Base-by-base conservation (phyloP, 768 basidiomycete species). In the Lactifluus volemus region DNA sequence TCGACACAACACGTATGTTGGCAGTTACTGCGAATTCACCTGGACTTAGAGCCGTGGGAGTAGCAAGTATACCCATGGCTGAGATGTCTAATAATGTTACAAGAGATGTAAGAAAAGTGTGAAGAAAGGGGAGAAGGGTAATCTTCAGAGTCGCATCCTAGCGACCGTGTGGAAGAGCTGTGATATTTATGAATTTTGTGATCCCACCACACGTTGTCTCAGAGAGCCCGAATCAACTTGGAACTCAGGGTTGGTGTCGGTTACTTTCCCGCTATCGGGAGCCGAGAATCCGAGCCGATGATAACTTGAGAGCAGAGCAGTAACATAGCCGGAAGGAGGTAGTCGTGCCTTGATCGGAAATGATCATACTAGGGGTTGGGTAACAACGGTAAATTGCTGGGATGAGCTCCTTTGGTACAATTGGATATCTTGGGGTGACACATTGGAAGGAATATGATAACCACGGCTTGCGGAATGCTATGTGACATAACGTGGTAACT, bases 1-100 rank as follows among this genome's bases (percentile, higher is more conserved):
- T 29, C 12, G 61, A 58, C 36, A 38, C 58, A 17, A 63, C 14
- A 17, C 58, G 62, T 21, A 59, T 25, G 53, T 59, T 54, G 44
- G 55, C 59, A 8, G 57, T 45, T 21, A 36, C 29, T 19, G 42
- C 14, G 7, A 47, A 2, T 38, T 36, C 47, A 19, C 17, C 5
- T 15, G 10, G 8, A n/a, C 17, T 49, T 48, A 21, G 5, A 41
- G 8, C 1, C 36, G 17, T 19, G 7, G 15, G 15, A 29, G 10
- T 47, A 57, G 17, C 45, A 9, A 29, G 48, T 15, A 30, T 34
- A 14, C 12, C 15, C 36, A 49, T 57, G 45, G 17, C 25, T 15
- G n/a, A 17, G 21, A 30, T 11, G 30, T 39, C 17, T 12, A 30
- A 49, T 7, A 25, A 12, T 6, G 45, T 25, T 47, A 47, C 10